Base-by-base conservation (phyloP, 2,329 filamentous ascomycete genomes). In the Neoarthrinium moseri region DNA sequence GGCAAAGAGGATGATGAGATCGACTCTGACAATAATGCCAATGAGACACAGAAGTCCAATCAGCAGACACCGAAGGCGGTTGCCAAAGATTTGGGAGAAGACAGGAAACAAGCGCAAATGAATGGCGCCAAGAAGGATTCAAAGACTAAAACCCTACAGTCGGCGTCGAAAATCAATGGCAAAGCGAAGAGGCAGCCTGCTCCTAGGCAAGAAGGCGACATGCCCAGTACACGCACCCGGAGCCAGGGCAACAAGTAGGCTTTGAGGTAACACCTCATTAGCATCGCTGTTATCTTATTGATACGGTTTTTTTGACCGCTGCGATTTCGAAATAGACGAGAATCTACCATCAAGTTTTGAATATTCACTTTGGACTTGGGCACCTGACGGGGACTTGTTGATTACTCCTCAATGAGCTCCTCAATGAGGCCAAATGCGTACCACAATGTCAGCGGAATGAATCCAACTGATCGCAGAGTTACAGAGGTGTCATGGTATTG, bases 171-270 rank as follows among this genome's bases (percentile, higher is more conserved):
- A 35, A 29, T 38, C 38, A 47, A 44, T n/a, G 23, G 29, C 6
- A 45, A 45, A 23, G 18, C 38, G 17, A 52, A 51, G 37, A 50
- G 51, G 24, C 46, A 50, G 23, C 24, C 48, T 2, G 27, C 50
- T 6, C 42, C 50, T 15, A 49, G 42, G 18, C 45, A 56, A 11
- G 48, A 56, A 11, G 56, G 43, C 0, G 49, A 56, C 6, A 10
- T 49, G n/a, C 49, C 58, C 10, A 59, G 54, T 46, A 46, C 54
- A 5, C 48, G 54, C 29, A 59, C 55, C 12, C 47, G 57, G 12
- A 57, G 54, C 11, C 54, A 56, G 13, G 48, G 35, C 6, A 48
- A 52, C 20, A 36, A 42, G 22, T 43, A 43, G 5, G 8, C 29
- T 12, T 23, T 12, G n/a, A n/a, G n/a, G n/a, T n/a, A n/a, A n/a